A percentile compares a stretch with the other conserved stretches of the same genome.
phyloP scores from a whole-genome alignment of 2,329 filamentous ascomycete species.

The Colletotrichum tofieldiae region DNA sequence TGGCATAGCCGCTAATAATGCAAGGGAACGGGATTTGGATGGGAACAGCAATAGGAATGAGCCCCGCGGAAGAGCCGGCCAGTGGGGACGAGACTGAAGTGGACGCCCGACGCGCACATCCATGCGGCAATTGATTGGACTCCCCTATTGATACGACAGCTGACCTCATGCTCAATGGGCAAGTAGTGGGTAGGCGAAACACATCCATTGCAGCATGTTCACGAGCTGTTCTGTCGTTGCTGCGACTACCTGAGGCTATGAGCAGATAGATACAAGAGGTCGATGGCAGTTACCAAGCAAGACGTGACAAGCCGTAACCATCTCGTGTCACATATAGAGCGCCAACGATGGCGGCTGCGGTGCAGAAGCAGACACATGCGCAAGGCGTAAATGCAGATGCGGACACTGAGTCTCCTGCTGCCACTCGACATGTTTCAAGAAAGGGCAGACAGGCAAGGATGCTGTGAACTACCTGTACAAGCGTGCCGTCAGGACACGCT shows the following conservation, averaged over 20 bases:
- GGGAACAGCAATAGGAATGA: neutral
- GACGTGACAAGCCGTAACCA: neutral
- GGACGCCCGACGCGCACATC: neutral
- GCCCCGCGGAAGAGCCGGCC: neutral
- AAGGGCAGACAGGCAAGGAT: constrained; percentile 24
- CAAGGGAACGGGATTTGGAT: neutral
- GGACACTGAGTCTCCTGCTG: constrained; percentile 14
- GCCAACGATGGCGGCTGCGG: neutral
- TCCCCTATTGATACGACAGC: neutral
- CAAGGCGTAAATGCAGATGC: neutral
- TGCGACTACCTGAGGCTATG: no score
- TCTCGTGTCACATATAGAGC: neutral
- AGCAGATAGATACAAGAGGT: neutral
- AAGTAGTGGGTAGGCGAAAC: neutral
- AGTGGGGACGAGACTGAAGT: neutral
- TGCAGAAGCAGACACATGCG: constrained; percentile 3
- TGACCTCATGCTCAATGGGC: neutral
- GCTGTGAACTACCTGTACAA: neutral
- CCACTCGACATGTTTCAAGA: constrained; percentile 34
- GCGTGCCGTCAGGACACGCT: neutral
- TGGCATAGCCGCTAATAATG: neutral
- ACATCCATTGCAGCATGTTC: neutral
- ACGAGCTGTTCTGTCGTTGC: neutral
- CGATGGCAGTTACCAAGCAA: neutral
- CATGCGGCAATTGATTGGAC: neutral